These are phyloP conservation scores for Colletotrichum kahawae DNA, from an alignment of 2,329 filamentous ascomycete species.

Conservation along the genomic window DNA sequence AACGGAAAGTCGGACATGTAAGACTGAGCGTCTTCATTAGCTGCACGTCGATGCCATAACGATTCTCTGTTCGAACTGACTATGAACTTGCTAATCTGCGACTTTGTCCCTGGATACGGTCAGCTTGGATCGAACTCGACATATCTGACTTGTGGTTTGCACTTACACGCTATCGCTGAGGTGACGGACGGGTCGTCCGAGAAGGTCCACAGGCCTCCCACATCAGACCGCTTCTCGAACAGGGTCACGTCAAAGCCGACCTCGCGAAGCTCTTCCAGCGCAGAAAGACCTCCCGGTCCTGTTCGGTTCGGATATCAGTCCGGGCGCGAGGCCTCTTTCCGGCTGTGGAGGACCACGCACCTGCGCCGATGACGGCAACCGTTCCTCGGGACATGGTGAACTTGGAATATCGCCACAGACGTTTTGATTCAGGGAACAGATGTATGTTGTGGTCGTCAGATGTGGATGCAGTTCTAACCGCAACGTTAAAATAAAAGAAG, in stretches of 20 bases:
- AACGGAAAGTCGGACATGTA: conserved; percentile 29
- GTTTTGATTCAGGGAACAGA: background rate
- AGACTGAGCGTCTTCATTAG: background rate
- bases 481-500: background rate
- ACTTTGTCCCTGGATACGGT: background rate
- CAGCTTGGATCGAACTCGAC: background rate
- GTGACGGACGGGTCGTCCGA: conserved; percentile 26
- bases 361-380: conserved; percentile 27
- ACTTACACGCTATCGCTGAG: conserved; percentile 5
- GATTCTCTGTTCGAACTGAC: conserved; percentile 3
- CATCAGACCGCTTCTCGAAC: conserved; percentile 27
- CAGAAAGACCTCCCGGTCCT: conserved; percentile 28
- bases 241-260: conserved; percentile 28
- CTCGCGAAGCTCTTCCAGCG: conserved; percentile 27
- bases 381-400: background rate
- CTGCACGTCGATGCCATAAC: background rate
- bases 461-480: accelerated
- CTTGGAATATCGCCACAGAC: background rate
- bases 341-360: background rate
- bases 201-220: conserved; percentile 28
- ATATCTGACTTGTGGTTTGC: background rate
- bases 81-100: conserved; percentile 29
- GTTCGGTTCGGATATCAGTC: background rate
- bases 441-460: background rate
- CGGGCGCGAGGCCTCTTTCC: no score